Base-by-base conservation (phyloP, 208 protist genomes). In the Herpetomonas tarakana region DNA sequence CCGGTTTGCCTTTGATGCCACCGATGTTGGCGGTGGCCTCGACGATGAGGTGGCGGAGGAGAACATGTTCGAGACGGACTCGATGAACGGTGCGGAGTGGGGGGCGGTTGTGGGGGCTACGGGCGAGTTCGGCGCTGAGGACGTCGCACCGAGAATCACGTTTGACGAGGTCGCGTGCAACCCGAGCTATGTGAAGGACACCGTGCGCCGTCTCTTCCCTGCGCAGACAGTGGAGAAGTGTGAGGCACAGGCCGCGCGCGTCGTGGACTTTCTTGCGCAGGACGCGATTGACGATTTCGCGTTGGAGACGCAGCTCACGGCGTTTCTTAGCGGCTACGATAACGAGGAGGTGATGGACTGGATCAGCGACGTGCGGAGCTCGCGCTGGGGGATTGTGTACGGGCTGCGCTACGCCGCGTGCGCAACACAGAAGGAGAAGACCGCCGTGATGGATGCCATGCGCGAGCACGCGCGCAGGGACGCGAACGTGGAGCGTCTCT, bases 161-260 rank as follows among this genome's bases (percentile, higher is more conserved):
- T 93, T 96, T 73, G 75, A 92, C 26, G 86, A 92, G 50, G 84
- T 93, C 1, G 76, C 84, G n/a, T 84, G 79, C 68, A 96, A 96
- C 64, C 54, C 83, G 14, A 66, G 77, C n/a, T 93, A 86, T 59
- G 41, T 96, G n/a, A 72, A 79, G 49, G 83, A 93, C 68, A 65
- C 82, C 4, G 58, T 96, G 30, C 86, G 90, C 2, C 84, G 83
- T 16, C 76, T 93, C 22, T 91, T 93, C 46, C 85, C 90, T 1
- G 71, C 78, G 2, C 74, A 91, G 30, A 75, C 69, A 9, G 51
- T 71, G 11, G 82, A 88, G 14, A 76, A 71, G 31, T 90, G 79
- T 58, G 69, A 81, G 24, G 50, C 74, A 3, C 79, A 85, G 46
- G 83, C 86, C n/a, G 51, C 53, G 51, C 76, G 79, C n/a, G 82